Evolutionary conservation across 768 basidiomycete species (phyloP), one percentile per base, ranked within the genome.

Genomic region (Naganishia friedmannii): DNA sequence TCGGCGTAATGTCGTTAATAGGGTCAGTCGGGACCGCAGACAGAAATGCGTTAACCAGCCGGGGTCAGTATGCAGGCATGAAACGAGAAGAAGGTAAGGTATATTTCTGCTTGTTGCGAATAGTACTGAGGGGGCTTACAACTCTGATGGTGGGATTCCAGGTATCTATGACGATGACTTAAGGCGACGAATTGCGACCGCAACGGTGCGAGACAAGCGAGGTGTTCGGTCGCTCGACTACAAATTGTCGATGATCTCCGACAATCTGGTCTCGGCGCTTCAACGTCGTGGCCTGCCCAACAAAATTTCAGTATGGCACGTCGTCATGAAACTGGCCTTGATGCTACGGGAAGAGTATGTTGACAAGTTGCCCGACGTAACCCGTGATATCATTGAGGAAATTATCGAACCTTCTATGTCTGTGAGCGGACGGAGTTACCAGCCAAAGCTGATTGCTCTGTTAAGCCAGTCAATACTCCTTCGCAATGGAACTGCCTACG

Each of bases 181-280:
- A 29, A 51, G 63, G 23, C 58, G 60, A 21, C 53, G 56, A 31
- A 53, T 72, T 19, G 57, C 66, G 6, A 72, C 71, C 1, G 71
- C 71, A 4, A 42, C 65, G 3, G 29, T 60, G 17, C 48, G 71
- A 7, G 67, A 72, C 54, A 72, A 72, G 39, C 48, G 55, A 3
- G 71, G 71, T 1, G 67, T 67, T 3, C 31, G 28, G 7, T 72
- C 71, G 5, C 34, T 63, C 1, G 67, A 67, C 13, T 72, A 72
- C 54, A 67, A 72, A 17, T 45, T 72, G 29, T 63, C 71, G 12
- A 58, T 72, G n/a, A 65, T 72, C 15, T 68, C 71, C 8, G 71
- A 72, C 28, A 56, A 60, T 26, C 63, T 72, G 26, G 19, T 51
- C 2, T 28, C 39, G 15, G 53, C 54, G 15, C 28, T 66, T 0